Percentiles rank a stretch among this genome's conserved stretches.
phyloP scores from a whole-genome alignment of 2,329 filamentous ascomycete species.

The Cladosporium sp. region DNA sequence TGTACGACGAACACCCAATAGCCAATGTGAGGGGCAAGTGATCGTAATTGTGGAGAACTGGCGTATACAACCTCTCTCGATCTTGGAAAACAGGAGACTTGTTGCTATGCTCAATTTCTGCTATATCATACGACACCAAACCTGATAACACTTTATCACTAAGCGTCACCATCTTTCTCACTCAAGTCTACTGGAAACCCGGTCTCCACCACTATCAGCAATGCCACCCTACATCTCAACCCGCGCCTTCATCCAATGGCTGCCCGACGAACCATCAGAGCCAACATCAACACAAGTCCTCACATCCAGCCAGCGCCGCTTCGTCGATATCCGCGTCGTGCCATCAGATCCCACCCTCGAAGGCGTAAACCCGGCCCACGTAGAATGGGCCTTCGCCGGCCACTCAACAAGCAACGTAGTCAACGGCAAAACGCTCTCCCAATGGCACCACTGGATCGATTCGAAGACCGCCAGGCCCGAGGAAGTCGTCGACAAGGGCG shows the following conservation, averaged over 20 bases:
- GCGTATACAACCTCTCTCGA: background rate
- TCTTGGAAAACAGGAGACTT: background rate
- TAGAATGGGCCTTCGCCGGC: slow-evolving; percentile 69
- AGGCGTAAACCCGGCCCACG: slow-evolving; percentile 24
- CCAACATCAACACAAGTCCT: slow-evolving; percentile 66
- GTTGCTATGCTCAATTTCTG: background rate
- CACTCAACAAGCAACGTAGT: slow-evolving; percentile 41
- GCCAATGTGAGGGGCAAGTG: background rate
- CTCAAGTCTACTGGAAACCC: background rate
- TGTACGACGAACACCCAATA: background rate
- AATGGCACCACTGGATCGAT: slow-evolving; percentile 63
- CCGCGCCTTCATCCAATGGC: slow-evolving; percentile 61
- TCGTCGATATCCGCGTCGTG: slow-evolving; percentile 62
- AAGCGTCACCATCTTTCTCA: background rate
- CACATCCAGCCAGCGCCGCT: slow-evolving; percentile 58
- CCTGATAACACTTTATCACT: background rate
- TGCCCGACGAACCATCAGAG: slow-evolving; percentile 52
- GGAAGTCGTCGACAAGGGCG: slow-evolving; percentile 54
- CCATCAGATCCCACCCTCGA: slow-evolving; percentile 32
- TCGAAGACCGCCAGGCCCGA: slow-evolving; percentile 47
- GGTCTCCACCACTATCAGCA: background rate
- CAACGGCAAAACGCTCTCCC: slow-evolving; percentile 32
- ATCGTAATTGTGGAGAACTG: background rate
- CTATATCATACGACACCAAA: background rate
- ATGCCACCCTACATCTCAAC: slow-evolving; percentile 49